Percentiles rank a stretch among this genome's conserved stretches.
These are phyloP conservation scores for Talaromyces wortmannii DNA, from an alignment of 495 filamentous ascomycete species.

Conservation along the genomic window DNA sequence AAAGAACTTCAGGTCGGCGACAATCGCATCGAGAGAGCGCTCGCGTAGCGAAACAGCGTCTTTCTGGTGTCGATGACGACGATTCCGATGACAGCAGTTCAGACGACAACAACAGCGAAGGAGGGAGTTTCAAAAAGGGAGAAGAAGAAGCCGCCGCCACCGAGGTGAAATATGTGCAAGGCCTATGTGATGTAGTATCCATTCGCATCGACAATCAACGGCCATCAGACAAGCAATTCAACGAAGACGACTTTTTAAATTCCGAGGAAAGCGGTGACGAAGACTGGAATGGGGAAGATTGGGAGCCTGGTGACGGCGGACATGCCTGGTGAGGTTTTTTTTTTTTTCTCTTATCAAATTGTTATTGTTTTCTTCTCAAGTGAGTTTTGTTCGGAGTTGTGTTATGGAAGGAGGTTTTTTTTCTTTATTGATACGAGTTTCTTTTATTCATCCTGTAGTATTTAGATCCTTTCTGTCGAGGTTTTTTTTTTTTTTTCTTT, in stretches of 20 bases:
- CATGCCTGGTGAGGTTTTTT: slow-evolving; percentile 1
- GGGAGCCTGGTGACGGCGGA: slow-evolving; percentile 1
- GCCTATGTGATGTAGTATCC: slow-evolving; percentile 74
- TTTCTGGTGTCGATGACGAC: slow-evolving; percentile 16
- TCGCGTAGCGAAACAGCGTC: slow-evolving; percentile 25
- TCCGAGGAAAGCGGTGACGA: slow-evolving; percentile 63
- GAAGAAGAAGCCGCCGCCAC: slow-evolving; percentile 7
- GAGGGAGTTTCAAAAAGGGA: too few relatives aligned
- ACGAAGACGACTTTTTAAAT: slow-evolving; percentile 77
- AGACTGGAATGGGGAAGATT: slow-evolving; percentile 65
- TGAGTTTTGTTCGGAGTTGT: too few relatives aligned
- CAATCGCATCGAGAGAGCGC: slow-evolving; percentile 35
- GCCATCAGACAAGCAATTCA: slow-evolving; percentile 62
- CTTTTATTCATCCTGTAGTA: neutral
- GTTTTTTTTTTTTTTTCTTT: neutral
- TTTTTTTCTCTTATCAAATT: neutral
- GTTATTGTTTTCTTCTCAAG: neutral
- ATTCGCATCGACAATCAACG: slow-evolving; percentile 79
- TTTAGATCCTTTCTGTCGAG: neutral
- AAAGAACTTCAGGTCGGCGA: neutral
- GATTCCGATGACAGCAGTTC: slow-evolving; percentile 1
- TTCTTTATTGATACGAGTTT: neutral
- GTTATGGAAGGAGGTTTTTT: neutral
- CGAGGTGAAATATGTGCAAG: slow-evolving; percentile 45
- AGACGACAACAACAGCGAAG: neutral